Evolutionary conservation across 306 rosid genomes (phyloP).

Genomic region (Leucaena leucocephala): DNA sequence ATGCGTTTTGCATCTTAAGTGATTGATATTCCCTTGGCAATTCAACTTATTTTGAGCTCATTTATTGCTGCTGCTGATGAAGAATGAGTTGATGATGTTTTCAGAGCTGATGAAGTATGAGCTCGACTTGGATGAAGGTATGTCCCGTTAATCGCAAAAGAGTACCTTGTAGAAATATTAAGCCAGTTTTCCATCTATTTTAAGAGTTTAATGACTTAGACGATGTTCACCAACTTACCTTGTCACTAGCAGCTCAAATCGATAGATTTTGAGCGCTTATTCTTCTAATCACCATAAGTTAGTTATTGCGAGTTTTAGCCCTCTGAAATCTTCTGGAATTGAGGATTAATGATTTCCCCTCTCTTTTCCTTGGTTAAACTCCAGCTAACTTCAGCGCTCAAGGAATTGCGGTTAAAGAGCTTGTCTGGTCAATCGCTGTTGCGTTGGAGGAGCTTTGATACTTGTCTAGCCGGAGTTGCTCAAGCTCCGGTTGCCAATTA

Average conservation of each 20-base stretch:
- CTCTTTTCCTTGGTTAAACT: neutral
- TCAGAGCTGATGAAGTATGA: conserved; percentile 49
- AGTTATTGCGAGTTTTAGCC: neutral
- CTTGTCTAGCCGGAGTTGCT: conserved; percentile 36
- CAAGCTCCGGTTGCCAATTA: conserved; percentile 40
- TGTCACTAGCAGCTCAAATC: neutral
- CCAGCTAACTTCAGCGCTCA: conserved; percentile 35
- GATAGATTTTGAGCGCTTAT: neutral
- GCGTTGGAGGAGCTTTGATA: conserved; percentile 38
- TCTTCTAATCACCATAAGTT: neutral
- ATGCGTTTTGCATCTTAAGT: conserved; percentile 57
- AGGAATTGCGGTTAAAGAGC: conserved; percentile 1
- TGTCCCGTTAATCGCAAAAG: neutral
- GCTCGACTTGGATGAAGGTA: conserved; percentile 69
- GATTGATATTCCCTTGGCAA: conserved; percentile 42
- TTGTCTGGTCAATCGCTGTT: conserved; percentile 30
- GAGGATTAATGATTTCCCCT: neutral
- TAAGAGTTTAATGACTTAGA: neutral
- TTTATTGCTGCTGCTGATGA: conserved; percentile 34
- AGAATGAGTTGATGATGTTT: conserved; percentile 43
- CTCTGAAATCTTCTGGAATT: neutral
- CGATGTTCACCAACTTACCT: neutral
- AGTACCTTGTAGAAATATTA: neutral
- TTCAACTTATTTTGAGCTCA: neutral
- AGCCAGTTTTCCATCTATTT: conserved; percentile 10